phyloP scores from a whole-genome alignment of 176 grass and related monocot species.

The Lolium rigidum region DNA sequence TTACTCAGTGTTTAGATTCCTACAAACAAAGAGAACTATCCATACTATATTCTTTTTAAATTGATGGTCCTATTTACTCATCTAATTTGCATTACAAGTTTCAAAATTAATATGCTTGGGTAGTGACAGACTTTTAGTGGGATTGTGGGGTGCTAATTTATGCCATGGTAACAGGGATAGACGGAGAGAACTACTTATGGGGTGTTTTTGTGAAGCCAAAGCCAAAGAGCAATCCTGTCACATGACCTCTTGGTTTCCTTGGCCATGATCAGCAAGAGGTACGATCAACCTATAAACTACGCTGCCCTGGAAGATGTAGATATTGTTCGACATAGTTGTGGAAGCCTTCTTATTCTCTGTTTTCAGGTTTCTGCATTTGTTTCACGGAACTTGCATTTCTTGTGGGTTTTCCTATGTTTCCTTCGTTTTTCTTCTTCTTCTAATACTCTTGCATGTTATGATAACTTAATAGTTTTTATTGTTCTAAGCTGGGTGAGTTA shows the following conservation, averaged over 20 bases:
- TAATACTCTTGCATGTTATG: background rate
- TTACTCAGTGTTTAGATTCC: background rate
- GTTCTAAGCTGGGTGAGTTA: background rate
- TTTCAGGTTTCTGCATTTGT: conserved; percentile 1
- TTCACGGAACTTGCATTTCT: background rate
- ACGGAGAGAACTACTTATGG: conserved; percentile 36
- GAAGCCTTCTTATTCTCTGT: background rate
- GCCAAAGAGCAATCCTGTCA: background rate
- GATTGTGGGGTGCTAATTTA: background rate
- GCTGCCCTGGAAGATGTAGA: background rate
- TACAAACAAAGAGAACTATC: background rate
- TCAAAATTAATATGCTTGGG: background rate
- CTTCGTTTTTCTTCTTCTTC: background rate
- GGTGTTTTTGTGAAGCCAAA: conserved; percentile 33
- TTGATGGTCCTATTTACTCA: background rate
- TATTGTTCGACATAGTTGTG: background rate
- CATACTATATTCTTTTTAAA: background rate
- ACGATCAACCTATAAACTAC: conserved; percentile 5
- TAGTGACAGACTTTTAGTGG: background rate
- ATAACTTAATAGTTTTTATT: background rate
- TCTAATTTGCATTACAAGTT: background rate
- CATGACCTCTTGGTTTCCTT: conserved; percentile 14
- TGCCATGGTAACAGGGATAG: conserved; percentile 36
- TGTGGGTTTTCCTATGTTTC: background rate
- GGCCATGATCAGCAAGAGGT: background rate